Conservation (phyloP, 495 filamentous ascomycete genomes). For the Xylaria curta region DNA sequence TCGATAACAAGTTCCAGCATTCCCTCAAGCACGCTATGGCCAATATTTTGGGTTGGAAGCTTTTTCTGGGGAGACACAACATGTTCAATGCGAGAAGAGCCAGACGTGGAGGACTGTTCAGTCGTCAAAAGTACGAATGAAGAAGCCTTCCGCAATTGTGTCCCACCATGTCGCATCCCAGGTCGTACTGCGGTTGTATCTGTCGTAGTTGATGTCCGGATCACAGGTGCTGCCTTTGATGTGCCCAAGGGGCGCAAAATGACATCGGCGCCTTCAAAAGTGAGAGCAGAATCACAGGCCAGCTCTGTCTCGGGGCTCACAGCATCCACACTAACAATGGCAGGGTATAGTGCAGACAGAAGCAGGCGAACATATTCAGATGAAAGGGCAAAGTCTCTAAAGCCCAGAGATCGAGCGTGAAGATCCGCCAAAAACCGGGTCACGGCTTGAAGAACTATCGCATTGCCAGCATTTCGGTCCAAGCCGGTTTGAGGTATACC, state of each 20-base stretch:
- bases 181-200: constrained; percentile 45
- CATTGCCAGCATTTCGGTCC: constrained; percentile 58
- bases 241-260: constrained; percentile 73
- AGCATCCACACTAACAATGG: constrained; percentile 81
- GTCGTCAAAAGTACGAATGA: constrained; percentile 88
- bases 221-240: constrained; percentile 62
- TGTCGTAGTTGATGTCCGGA: constrained; percentile 69
- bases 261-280: constrained; percentile 85
- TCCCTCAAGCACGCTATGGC: constrained; percentile 74
- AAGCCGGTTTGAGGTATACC: constrained; percentile 43
- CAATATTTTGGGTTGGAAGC: constrained; percentile 56
- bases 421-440: constrained; percentile 80
- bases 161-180: constrained; percentile 52
- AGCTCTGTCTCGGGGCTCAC: constrained; percentile 84
- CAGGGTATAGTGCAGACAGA: constrained; percentile 79
- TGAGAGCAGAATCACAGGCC: constrained; percentile 75
- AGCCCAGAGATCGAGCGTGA: constrained; percentile 71
- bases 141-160: constrained; percentile 73
- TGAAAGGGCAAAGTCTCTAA: constrained; percentile 78
- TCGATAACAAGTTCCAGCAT: constrained; percentile 75
- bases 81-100: constrained; percentile 67
- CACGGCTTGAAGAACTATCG: constrained; percentile 69
- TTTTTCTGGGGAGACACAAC: constrained; percentile 64
- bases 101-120: constrained; percentile 63
- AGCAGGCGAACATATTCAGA: constrained; percentile 82